Evolutionary conservation across 495 filamentous ascomycete species (phyloP), one percentile per base, ranked within the genome.

Genomic region (Penicillium canescens): DNA sequence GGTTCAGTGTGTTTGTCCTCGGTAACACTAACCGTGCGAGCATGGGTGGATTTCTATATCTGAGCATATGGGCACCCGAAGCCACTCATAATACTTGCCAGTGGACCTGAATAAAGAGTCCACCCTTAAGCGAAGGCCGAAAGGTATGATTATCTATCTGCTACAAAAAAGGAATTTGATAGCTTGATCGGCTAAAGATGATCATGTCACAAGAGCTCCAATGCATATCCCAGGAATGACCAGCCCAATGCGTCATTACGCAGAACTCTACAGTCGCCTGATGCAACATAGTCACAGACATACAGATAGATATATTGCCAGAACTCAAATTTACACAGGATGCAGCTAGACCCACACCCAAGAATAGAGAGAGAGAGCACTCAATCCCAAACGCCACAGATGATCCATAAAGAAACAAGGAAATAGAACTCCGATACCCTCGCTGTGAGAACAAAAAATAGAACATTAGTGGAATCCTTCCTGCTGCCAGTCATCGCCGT

Each of bases 401-500:
- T 46, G 47, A 55, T 37, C 28, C 50, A 52, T 52, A 44, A 49
- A 26, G 48, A 50, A 16, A 31, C 44, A 11, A 48, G 34, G 31
- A 18, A 54, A 54, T 34, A 41, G 12, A 60, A 62, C 60, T 54
- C 59, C 56, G 31, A 34, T 43, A 41, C 59, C 52, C 54, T 60
- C 65, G 62, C 59, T 62, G 45, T 45, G 50, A 28, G 44, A 56
- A 39, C 13, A 55, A 35, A 2, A 54, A 58, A 38, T 48, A 42
- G 20, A 44, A 36, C 16, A 46, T 54, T 67, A 63, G 48, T 67
- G 66, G 48, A 86, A 86, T 3, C 79, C 79, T 52, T 83, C 82
- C 60, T 82, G 79, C 65, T 84, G 81, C 83, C 83, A 87, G 47
- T 83, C 80, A 49, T 81, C 79, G 39, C 76, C 76, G 42, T 79